Percentiles rank a stretch among this genome's conserved stretches.
These are phyloP conservation scores for Torulaspora maleeae DNA, from an alignment of 805 yeast genomes.

Conservation along the genomic window DNA sequence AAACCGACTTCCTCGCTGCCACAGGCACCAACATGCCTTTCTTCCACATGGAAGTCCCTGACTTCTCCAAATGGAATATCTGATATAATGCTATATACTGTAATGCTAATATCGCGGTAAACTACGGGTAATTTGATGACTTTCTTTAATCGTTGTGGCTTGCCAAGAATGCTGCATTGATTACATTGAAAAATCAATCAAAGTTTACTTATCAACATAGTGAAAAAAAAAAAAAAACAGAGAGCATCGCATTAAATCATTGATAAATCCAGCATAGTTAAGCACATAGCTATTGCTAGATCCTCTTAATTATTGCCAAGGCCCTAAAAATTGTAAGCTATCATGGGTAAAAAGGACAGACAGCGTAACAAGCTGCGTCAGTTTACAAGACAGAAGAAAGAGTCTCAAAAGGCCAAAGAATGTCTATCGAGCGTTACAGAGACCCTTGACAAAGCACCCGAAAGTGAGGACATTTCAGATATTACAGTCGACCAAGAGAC, in stretches of 20 bases:
- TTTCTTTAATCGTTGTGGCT: neutral
- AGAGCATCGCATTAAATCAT: no score
- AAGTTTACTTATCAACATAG: neutral
- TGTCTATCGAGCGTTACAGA: neutral
- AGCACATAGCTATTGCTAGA: neutral
- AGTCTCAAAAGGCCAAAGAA: neutral
- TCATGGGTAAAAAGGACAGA: slow-evolving; percentile 18
- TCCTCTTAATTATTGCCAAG: neutral
- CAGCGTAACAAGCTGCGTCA: slow-evolving; percentile 16
- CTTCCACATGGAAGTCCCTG: slow-evolving; percentile 37
- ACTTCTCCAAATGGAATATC: slow-evolving; percentile 33
- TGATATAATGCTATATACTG: slow-evolving; percentile 3
- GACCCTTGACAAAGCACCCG: neutral
- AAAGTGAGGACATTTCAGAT: neutral
- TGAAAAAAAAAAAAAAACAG: neutral
- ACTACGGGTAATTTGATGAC: neutral
- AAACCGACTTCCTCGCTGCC: slow-evolving; percentile 23
- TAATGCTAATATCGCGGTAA: no score
- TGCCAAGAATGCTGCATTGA: neutral
- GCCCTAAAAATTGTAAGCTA: neutral
- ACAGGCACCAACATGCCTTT: slow-evolving; percentile 35
- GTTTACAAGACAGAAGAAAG: slow-evolving; percentile 10
- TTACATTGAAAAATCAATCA: neutral
- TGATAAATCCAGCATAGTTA: no score
- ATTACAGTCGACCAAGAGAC: neutral